Conservation (phyloP, 257 asterid genomes). For the Rhazya stricta region DNA sequence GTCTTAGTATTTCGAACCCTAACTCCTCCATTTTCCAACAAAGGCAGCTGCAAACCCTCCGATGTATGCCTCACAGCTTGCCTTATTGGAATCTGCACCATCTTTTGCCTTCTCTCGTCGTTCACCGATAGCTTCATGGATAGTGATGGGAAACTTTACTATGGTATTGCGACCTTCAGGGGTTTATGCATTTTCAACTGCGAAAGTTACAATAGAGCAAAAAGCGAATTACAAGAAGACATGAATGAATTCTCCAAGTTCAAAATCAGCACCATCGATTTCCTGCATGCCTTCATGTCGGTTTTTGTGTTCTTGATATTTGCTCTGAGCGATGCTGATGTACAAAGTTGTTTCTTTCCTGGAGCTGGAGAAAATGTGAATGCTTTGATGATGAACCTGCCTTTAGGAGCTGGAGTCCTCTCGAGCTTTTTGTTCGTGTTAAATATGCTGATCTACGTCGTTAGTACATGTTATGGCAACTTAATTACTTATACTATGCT, state of each 20-base stretch:
- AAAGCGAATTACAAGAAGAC: neutral
- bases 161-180: slow-evolving; percentile 46
- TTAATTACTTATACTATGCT: too few species aligned
- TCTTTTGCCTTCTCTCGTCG: slow-evolving; percentile 42
- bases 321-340: slow-evolving; percentile 49
- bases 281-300: slow-evolving; percentile 48
- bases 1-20: slow-evolving; percentile 56
- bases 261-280: slow-evolving; percentile 34
- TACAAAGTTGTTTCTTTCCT: slow-evolving; percentile 45
- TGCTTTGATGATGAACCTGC: slow-evolving; percentile 50
- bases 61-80: slow-evolving; percentile 35
- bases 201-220: neutral
- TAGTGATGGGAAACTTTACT: slow-evolving; percentile 32
- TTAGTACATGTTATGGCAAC: neutral
- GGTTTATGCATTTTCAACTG: slow-evolving; percentile 49
- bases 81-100: slow-evolving; percentile 35
- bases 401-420: slow-evolving; percentile 47
- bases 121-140: slow-evolving; percentile 54
- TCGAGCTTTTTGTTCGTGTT: slow-evolving; percentile 50
- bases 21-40: slow-evolving; percentile 50
- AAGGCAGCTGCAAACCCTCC: slow-evolving; percentile 38
- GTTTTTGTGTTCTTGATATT: slow-evolving; percentile 44
- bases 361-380: slow-evolving; percentile 29
- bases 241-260: slow-evolving; percentile 28
- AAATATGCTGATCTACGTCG: slow-evolving; percentile 44